Conservation (phyloP, 2,329 filamentous ascomycete genomes). For the Alternaria gansuensis region DNA sequence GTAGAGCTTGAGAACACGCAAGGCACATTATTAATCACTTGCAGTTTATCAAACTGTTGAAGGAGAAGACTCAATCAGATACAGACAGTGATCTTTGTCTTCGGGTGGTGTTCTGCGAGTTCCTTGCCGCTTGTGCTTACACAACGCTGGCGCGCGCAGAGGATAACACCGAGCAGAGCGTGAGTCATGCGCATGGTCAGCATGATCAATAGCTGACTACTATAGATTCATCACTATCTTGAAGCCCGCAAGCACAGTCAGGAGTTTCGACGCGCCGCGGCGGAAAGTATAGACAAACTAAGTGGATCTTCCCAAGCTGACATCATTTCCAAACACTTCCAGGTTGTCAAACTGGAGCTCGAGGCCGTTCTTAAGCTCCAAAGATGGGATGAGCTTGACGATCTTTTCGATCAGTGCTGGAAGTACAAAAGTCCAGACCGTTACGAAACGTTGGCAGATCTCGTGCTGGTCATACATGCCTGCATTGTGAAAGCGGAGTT, state of each 20-base stretch:
- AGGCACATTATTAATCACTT: slow-evolving; percentile 9
- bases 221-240: slow-evolving; percentile 69
- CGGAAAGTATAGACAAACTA: slow-evolving; percentile 50
- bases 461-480: slow-evolving; percentile 57
- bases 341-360: slow-evolving; percentile 78
- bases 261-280: slow-evolving; percentile 63
- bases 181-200: slow-evolving; percentile 38
- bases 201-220: slow-evolving; percentile 41
- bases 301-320: slow-evolving; percentile 61
- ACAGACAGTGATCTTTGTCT: slow-evolving; percentile 61
- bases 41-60: slow-evolving; percentile 55
- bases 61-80: slow-evolving; percentile 34
- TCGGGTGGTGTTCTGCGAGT: slow-evolving; percentile 74
- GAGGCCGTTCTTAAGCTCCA: slow-evolving; percentile 75
- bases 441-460: slow-evolving; percentile 59
- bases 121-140: slow-evolving; percentile 63
- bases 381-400: slow-evolving; percentile 71
- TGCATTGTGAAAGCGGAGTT: slow-evolving; percentile 43
- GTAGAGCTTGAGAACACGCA: neutral
- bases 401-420: slow-evolving; percentile 63
- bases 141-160: slow-evolving; percentile 60
- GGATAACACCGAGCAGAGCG: slow-evolving; percentile 53
- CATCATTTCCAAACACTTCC: slow-evolving; percentile 68
- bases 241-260: slow-evolving; percentile 68
- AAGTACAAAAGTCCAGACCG: slow-evolving; percentile 49